Conservation (phyloP, 2,329 filamentous ascomycete species). For the Colletotrichum filicis region DNA sequence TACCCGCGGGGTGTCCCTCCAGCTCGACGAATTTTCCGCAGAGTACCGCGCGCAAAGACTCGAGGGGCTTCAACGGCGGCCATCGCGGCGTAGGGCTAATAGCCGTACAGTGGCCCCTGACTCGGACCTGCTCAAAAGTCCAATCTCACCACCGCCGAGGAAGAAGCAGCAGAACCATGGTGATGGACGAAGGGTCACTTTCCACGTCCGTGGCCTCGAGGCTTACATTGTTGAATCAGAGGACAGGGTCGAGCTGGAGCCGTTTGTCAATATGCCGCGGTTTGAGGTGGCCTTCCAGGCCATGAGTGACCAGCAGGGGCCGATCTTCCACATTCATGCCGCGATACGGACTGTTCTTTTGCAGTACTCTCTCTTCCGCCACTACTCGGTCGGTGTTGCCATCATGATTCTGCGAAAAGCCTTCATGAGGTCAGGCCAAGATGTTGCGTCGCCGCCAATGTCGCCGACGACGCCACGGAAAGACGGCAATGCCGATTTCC, state of each 20-base stretch:
- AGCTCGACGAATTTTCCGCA: constrained; percentile 86
- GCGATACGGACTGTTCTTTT: constrained; percentile 81
- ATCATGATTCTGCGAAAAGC: constrained; percentile 78
- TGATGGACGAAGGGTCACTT: constrained; percentile 83
- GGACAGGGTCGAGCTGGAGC: constrained; percentile 85
- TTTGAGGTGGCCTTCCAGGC: constrained; percentile 91
- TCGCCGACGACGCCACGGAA: constrained; percentile 40
- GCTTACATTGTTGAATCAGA: constrained; percentile 90
- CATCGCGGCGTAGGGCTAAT: constrained; percentile 75
- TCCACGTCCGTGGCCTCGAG: constrained; percentile 87
- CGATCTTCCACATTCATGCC: constrained; percentile 87
- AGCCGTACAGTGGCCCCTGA: constrained; percentile 80
- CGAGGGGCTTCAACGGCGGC: constrained; percentile 69
- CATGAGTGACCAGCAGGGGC: constrained; percentile 85
- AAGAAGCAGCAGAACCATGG: constrained; percentile 67
- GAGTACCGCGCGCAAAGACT: constrained; percentile 88
- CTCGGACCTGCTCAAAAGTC: constrained; percentile 66
- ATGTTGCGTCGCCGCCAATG: constrained; percentile 41
- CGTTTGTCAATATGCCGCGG: constrained; percentile 86
- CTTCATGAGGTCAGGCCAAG: constrained; percentile 66
- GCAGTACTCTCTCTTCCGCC: constrained; percentile 92
- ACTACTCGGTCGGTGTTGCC: constrained; percentile 90
- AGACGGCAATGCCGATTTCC: constrained; percentile 42
- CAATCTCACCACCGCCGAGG: constrained; percentile 57
- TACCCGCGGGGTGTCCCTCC: constrained; percentile 84